These are phyloP conservation scores for Alternaria panax DNA, from an alignment of 2,329 filamentous ascomycete genomes.

Conservation along the genomic window DNA sequence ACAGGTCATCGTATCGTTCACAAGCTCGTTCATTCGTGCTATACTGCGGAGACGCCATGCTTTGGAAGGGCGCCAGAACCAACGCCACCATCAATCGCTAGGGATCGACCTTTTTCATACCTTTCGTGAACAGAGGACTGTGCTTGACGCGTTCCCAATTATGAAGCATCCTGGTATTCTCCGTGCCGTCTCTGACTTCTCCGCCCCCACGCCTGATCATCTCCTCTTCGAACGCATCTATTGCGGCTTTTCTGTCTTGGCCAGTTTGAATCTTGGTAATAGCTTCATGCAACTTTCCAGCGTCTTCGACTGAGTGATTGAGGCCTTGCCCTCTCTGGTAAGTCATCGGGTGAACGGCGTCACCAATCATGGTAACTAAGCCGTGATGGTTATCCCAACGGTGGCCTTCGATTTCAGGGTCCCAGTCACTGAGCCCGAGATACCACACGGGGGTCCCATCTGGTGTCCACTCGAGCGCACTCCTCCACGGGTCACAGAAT, in stretches of 20 bases:
- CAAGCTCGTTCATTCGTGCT: not conserved
- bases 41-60: not conserved
- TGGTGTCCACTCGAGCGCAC: conserved; percentile 45
- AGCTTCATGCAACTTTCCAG: conserved; percentile 49
- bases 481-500: conserved; percentile 57
- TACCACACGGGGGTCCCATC: conserved; percentile 46
- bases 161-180: conserved; percentile 47
- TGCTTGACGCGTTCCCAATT: conserved; percentile 48
- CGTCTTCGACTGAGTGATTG: conserved; percentile 58
- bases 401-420: conserved; percentile 39
- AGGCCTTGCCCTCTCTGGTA: conserved; percentile 58
- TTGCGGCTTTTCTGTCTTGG: conserved; percentile 33
- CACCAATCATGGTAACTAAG: conserved; percentile 49
- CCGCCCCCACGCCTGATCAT: conserved; percentile 50
- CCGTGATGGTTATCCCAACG: conserved; percentile 47
- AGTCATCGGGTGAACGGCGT: conserved; percentile 54
- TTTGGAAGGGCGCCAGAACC: not conserved
- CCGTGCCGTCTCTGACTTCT: conserved; percentile 43
- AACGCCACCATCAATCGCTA: not conserved
- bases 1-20: not conserved
- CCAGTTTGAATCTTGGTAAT: conserved; percentile 36
- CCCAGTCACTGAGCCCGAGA: conserved; percentile 48
- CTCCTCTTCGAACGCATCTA: conserved; percentile 55
- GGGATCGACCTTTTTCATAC: conserved; percentile 25
- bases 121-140: conserved; percentile 45